Conservation (phyloP, 1,284 basidiomycete species). For the Trametes sp. region DNA sequence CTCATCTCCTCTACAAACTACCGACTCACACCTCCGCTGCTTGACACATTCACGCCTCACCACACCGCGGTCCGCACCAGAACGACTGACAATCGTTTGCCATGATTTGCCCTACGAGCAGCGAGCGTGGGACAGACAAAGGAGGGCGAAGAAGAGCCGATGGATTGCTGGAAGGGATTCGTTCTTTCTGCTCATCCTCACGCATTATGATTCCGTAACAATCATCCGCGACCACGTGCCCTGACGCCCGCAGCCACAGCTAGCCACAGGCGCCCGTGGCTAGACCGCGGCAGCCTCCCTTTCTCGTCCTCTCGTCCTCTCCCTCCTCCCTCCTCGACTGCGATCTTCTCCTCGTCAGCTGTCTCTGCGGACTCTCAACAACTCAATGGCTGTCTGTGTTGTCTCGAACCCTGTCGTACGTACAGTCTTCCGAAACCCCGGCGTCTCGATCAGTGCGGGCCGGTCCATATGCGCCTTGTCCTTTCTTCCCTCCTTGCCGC, state of each 20-base stretch:
- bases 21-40: neutral
- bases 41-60: too few relatives aligned
- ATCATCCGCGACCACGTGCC: neutral
- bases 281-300: neutral
- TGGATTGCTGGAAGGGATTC: neutral
- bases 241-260: neutral
- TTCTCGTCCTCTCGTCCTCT: neutral
- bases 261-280: neutral
- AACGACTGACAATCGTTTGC: too few relatives aligned
- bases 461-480: slow-evolving; percentile 1
- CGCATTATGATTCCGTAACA: neutral
- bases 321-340: neutral
- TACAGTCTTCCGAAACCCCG: neutral
- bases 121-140: neutral
- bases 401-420: neutral
- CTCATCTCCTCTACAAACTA: neutral
- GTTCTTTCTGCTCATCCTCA: neutral
- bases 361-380: neutral
- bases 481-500: slow-evolving; percentile 5
- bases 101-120: neutral
- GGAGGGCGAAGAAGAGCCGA: neutral
- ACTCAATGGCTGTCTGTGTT: neutral
- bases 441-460: neutral
- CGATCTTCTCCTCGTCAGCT: slow-evolving; percentile 5
- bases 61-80: too few relatives aligned